Evolutionary conservation across 2,329 filamentous ascomycete genomes (phyloP), one percentile per base, ranked within the genome.

Genomic region (Aspergillus transmontanensis): DNA sequence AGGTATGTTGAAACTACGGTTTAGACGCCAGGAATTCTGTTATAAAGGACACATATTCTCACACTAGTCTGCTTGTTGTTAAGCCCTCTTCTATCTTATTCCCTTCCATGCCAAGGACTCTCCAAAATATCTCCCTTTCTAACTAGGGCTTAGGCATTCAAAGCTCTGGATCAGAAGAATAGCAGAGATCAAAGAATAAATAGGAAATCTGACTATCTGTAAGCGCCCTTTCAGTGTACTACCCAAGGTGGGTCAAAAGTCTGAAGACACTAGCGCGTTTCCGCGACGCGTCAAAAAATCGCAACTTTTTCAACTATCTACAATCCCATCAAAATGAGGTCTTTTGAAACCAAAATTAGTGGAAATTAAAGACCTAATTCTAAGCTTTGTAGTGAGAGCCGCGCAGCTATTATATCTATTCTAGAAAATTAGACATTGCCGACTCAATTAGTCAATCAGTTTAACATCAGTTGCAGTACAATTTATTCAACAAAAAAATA

Each of bases 301-400:
- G 7, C 43, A 23, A 11, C n/a, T 10, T 45, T 11, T 62, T 62
- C 26, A 58, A 58, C 56, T 19, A 58, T n/a, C 14, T 34, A 39
- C 34, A 1, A 58, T 41, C 26, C 56, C 45, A 59, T 23, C 36
- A 62, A 30, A 11, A 58, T 62, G 56, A 53, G 45, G 14, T 12
- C 48, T 19, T 58, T 62, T 30, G 34, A 36, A n/a, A 58, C 46
- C 19, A 46, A 62, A 62, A 62, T 55, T 23, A 62, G 60, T 36
- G 55, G 55, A 53, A 62, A 54, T 62, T 4, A 28, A 58, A 58
- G 36, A 36, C 21, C 10, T 14, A 36, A 39, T 19, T 4, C 10
- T 14, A 30, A 62, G 21, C 48, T 62, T 43, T 62, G 4, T 3
- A 12, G 1, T 28, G 36, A 62, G 6, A 5, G n/a, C 10, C 48